Evolutionary conservation across 2,329 filamentous ascomycete genomes (phyloP).

Genomic region (Endothia cerciana): DNA sequence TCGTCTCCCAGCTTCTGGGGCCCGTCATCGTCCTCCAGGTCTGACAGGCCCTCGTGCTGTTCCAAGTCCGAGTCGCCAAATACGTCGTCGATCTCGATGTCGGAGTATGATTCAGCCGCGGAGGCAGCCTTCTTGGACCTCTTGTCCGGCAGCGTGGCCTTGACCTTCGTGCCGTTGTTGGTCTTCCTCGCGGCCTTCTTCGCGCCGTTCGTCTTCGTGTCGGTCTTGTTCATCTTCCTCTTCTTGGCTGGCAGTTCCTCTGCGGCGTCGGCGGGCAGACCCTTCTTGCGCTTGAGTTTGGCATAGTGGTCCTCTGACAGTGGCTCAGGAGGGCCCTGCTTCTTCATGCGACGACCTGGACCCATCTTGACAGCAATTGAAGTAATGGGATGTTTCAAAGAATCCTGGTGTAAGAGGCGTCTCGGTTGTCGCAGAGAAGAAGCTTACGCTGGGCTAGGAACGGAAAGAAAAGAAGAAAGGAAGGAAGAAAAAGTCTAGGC

Average conservation of each 20-base stretch:
- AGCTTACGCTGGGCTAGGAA: conserved; percentile 1
- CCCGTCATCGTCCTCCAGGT: conserved; percentile 47
- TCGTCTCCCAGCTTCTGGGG: conserved; percentile 55
- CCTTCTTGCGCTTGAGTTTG: conserved; percentile 83
- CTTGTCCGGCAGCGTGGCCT: conserved; percentile 43
- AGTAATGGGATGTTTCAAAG: background rate
- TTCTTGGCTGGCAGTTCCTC: conserved; percentile 67
- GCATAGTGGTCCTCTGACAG: conserved; percentile 80
- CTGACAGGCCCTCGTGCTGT: conserved; percentile 47
- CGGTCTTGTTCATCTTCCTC: conserved; percentile 45
- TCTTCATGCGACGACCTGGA: conserved; percentile 89
- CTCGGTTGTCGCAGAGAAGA: conserved; percentile 5
- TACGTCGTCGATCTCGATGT: conserved; percentile 48
- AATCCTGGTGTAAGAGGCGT: background rate
- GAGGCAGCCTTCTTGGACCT: conserved; percentile 48
- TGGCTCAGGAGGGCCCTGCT: conserved; percentile 84
- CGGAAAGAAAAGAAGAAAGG: background rate
- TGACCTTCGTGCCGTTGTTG: conserved; percentile 43
- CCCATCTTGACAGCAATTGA: conserved; percentile 64
- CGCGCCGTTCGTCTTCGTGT: conserved; percentile 40
- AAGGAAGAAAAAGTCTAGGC: conserved; percentile 25
- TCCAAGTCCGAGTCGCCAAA: conserved; percentile 51
- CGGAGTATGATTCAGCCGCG: conserved; percentile 46
- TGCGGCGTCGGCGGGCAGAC: conserved; percentile 63
- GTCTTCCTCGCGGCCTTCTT: conserved; percentile 37